Conservation (phyloP, 139 green algal species). For the Chlorella sp. region DNA sequence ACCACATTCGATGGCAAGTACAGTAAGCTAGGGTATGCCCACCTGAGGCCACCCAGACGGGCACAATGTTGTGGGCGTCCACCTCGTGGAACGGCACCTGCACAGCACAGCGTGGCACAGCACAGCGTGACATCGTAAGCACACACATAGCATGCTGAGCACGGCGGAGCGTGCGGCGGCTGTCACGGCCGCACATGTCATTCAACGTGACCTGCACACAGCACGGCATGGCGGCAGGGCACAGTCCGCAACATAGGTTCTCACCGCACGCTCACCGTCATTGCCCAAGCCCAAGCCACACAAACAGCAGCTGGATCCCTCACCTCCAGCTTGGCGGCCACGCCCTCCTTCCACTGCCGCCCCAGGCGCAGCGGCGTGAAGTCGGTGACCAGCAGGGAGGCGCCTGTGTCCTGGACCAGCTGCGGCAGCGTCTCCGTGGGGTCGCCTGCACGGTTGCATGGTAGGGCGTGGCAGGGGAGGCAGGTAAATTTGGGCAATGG, state of each 20-base stretch:
- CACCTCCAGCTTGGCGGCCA: constrained; percentile 9
- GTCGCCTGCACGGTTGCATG: constrained; percentile 66
- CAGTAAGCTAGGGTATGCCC: neutral
- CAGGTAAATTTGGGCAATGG: neutral
- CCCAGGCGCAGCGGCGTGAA: constrained; percentile 85
- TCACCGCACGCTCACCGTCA: no score
- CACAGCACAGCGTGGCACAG: neutral
- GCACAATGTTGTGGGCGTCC: constrained; percentile 98
- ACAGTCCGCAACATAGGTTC: neutral
- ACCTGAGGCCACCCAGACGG: constrained; percentile 83
- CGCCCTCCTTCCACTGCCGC: constrained; percentile 72
- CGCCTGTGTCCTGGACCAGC: constrained; percentile 68
- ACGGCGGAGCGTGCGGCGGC: constrained; percentile 70
- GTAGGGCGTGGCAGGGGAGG: neutral
- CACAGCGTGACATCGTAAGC: neutral
- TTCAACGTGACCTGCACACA: constrained; percentile 61
- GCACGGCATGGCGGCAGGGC: neutral
- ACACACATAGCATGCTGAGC: neutral
- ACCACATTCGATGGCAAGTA: no score
- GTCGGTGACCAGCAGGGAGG: constrained; percentile 91
- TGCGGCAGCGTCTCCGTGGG: constrained; percentile 78
- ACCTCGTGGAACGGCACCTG: constrained; percentile 86
- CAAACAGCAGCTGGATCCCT: no score
- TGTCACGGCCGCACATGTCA: constrained; percentile 97
- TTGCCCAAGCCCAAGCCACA: no score